Conservation (phyloP, 2,329 filamentous ascomycete species). For the Leptodontidium sp. region DNA sequence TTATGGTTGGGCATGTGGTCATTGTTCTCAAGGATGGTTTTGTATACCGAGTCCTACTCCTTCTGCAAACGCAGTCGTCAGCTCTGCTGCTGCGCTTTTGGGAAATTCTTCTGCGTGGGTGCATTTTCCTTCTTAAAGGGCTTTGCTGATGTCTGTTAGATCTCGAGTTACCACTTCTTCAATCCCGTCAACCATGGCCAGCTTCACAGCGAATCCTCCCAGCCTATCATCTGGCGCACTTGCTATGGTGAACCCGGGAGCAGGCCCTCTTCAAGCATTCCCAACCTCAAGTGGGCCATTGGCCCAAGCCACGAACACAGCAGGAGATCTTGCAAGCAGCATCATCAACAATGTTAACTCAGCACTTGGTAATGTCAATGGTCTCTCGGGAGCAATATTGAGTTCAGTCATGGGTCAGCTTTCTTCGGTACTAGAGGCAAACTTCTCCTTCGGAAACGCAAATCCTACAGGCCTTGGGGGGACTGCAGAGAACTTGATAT, state of each 20-base stretch:
- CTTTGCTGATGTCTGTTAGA: background rate
- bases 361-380: slow-evolving; percentile 25
- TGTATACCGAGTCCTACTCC: slow-evolving; percentile 32
- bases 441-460: slow-evolving; percentile 9
- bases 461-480: slow-evolving; percentile 8
- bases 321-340: slow-evolving; percentile 11
- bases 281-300: background rate
- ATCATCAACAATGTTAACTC: slow-evolving; percentile 23
- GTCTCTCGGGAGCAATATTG: slow-evolving; percentile 25
- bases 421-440: slow-evolving; percentile 23
- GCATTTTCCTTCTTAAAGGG: background rate
- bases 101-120: slow-evolving; percentile 2
- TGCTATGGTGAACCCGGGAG: background rate
- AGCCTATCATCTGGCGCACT: background rate
- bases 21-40: slow-evolving; percentile 29
- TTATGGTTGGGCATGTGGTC: slow-evolving; percentile 36
- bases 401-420: slow-evolving; percentile 26
- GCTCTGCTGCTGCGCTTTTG: slow-evolving; percentile 21
- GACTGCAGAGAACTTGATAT: background rate
- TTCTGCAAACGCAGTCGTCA: background rate
- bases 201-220: slow-evolving; percentile 28
- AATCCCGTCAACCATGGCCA: slow-evolving; percentile 17
- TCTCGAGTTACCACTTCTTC: background rate
- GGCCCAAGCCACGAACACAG: slow-evolving; percentile 4
- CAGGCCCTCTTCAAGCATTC: slow-evolving; percentile 3